Evolutionary conservation across 768 basidiomycete species (phyloP).

Genomic region (Leucogyrophana mollusca): DNA sequence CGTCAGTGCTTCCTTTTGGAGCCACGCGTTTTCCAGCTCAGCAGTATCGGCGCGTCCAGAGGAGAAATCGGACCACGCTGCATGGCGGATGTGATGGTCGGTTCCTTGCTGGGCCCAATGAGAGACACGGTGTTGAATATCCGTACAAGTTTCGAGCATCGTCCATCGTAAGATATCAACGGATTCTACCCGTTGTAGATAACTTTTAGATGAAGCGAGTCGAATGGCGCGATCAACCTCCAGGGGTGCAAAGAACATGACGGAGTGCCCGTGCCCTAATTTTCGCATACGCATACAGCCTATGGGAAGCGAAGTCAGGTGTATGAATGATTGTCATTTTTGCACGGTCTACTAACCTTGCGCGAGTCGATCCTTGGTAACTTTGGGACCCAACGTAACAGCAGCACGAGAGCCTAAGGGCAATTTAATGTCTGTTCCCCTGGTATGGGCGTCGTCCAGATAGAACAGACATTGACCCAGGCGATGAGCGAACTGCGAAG

Average conservation of each 20-base stretch:
- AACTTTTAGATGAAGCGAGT: constrained; percentile 11
- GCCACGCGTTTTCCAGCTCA: constrained; percentile 28
- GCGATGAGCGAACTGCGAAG: constrained; percentile 33
- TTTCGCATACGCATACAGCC: constrained; percentile 56
- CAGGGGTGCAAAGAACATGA: constrained; percentile 46
- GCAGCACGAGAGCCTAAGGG: constrained; percentile 39
- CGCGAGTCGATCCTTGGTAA: constrained; percentile 50
- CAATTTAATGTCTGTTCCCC: constrained; percentile 54
- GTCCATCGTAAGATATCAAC: constrained; percentile 43
- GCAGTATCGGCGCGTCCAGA: background rate
- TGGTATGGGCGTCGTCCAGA: constrained; percentile 39
- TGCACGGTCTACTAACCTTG: constrained; percentile 50
- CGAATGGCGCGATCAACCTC: constrained; percentile 40
- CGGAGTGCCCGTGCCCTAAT: constrained; percentile 45
- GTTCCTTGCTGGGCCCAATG: constrained; percentile 42
- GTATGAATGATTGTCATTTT: constrained; percentile 29
- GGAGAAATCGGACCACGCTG: constrained; percentile 14
- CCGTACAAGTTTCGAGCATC: constrained; percentile 41
- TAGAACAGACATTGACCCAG: constrained; percentile 36
- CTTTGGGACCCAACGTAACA: constrained; percentile 48
- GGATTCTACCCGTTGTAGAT: constrained; percentile 5
- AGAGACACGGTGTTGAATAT: constrained; percentile 38
- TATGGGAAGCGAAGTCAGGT: background rate
- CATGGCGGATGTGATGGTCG: constrained; percentile 16
- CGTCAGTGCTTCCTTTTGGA: constrained; percentile 37